Percentiles rank a stretch among this genome's conserved stretches.
phyloP scores from a whole-genome alignment of 1,284 basidiomycete genomes.

The Trametes polyzona region DNA sequence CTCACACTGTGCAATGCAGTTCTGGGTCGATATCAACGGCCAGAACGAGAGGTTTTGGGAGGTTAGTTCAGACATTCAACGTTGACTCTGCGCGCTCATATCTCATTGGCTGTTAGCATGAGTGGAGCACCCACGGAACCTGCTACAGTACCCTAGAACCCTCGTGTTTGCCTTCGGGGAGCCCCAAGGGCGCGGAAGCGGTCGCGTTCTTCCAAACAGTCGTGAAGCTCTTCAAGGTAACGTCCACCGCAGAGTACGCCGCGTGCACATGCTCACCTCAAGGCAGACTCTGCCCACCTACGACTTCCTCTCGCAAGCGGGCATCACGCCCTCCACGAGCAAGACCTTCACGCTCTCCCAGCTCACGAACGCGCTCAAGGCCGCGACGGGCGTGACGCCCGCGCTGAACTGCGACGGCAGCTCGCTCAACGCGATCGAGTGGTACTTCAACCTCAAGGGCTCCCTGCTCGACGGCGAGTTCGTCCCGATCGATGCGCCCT shows the following conservation, averaged over 20 bases:
- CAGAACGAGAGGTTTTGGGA: slow-evolving; percentile 71
- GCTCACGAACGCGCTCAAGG: slow-evolving; percentile 59
- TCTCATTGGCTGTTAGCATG: slow-evolving; percentile 49
- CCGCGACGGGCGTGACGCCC: slow-evolving; percentile 59
- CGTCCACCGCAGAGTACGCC: slow-evolving; percentile 5
- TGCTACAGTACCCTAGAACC: slow-evolving; percentile 70
- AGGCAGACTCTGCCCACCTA: slow-evolving; percentile 69
- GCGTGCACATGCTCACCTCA: not conserved
- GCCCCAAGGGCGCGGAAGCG: slow-evolving; percentile 65
- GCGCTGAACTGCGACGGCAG: slow-evolving; percentile 56
- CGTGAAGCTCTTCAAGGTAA: slow-evolving; percentile 67
- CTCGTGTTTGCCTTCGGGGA: slow-evolving; percentile 61
- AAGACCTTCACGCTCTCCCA: slow-evolving; percentile 62
- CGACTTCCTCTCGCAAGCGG: slow-evolving; percentile 67
- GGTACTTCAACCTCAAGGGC: slow-evolving; percentile 72
- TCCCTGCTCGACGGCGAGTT: slow-evolving; percentile 70
- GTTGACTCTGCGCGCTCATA: not conserved
- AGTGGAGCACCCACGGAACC: slow-evolving; percentile 77
- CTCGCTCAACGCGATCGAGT: slow-evolving; percentile 57
- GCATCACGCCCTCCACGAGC: slow-evolving; percentile 67
- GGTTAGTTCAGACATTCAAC: slow-evolving; percentile 43
- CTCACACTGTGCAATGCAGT: slow-evolving; percentile 38
- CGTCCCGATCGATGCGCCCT: slow-evolving; percentile 57
- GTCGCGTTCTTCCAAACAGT: slow-evolving; percentile 75
- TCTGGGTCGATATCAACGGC: slow-evolving; percentile 69